Conservation (phyloP, 495 filamentous ascomycete species). For the Neurospora sp. region DNA sequence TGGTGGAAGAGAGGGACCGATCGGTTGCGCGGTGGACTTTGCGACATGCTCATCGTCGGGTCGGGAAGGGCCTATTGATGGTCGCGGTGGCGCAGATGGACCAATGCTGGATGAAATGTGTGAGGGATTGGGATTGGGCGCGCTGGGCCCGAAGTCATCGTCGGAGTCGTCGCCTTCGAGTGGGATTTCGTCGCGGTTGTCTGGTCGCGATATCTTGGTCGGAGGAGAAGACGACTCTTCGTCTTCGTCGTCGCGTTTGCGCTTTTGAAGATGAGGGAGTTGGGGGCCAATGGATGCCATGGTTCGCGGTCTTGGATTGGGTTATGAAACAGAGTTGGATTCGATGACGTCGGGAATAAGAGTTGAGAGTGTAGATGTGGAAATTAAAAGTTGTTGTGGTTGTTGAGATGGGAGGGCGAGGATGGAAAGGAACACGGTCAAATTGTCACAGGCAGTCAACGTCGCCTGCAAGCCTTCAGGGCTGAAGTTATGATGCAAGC, state of each 20-base stretch:
- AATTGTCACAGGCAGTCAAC: not conserved
- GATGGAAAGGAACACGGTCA: not conserved
- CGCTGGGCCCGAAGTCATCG: conserved; percentile 27
- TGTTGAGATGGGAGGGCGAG: not conserved
- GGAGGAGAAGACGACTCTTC: conserved; percentile 25
- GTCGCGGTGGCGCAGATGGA: not conserved
- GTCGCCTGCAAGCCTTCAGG: not conserved
- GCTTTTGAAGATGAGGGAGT: conserved; percentile 42
- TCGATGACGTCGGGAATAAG: not conserved
- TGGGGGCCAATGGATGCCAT: conserved; percentile 44
- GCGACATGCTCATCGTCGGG: not conserved
- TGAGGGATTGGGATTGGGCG: conserved; percentile 3
- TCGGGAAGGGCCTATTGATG: conserved; percentile 9
- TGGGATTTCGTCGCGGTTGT: conserved; percentile 29
- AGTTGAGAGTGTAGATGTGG: not conserved
- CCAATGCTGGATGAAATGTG: not conserved
- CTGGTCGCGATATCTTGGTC: conserved; percentile 24
- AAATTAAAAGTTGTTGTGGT: not conserved
- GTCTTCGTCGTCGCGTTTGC: conserved; percentile 40
- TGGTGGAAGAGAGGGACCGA: conserved; percentile 17
- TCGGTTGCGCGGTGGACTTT: conserved; percentile 8
- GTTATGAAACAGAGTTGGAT: not conserved
- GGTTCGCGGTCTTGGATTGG: not conserved
- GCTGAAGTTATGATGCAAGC: not conserved
- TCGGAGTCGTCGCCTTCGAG: conserved; percentile 23